These are phyloP conservation scores for Podila clonocystis DNA, from an alignment of 192 early-diverging fungal species.

Conservation along the genomic window DNA sequence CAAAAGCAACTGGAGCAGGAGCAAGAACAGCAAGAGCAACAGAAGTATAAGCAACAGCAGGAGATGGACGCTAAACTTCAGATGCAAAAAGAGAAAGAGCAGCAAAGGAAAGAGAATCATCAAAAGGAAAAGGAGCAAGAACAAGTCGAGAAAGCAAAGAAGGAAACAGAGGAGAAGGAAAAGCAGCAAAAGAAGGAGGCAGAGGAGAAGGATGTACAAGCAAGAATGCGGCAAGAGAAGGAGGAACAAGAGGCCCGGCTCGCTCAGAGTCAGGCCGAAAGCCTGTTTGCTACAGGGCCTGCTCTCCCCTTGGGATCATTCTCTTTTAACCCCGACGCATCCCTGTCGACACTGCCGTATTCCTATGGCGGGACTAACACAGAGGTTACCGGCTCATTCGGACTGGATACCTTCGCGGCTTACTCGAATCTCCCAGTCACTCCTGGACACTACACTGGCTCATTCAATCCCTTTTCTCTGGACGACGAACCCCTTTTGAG, in stretches of 20 bases:
- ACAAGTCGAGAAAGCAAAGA: background rate
- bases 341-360: conserved; percentile 23
- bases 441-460: conserved; percentile 52
- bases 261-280: conserved; percentile 24
- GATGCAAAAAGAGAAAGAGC: background rate
- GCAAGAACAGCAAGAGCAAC: conserved; percentile 18
- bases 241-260: conserved; percentile 30
- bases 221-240: conserved; percentile 6
- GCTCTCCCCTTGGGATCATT: conserved; percentile 39
- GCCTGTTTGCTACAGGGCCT: conserved; percentile 24
- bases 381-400: conserved; percentile 31
- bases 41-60: conserved; percentile 17
- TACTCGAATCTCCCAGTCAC: conserved; percentile 43
- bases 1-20: conserved; percentile 28
- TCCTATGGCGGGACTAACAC: conserved; percentile 14
- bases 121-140: conserved; percentile 3
- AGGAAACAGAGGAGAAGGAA: conserved; percentile 15
- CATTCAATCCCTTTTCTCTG: conserved; percentile 58
- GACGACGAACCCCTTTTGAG: conserved; percentile 54
- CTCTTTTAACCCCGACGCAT: conserved; percentile 40
- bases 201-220: conserved; percentile 1
- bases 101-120: conserved; percentile 13
- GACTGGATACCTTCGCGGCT: conserved; percentile 38
- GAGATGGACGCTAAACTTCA: conserved; percentile 33
- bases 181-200: conserved; percentile 6